A percentile compares a stretch with the other conserved stretches of the same genome.
phyloP scores from a whole-genome alignment of 768 basidiomycete species.

The Hebeloma cylindrosporum region DNA sequence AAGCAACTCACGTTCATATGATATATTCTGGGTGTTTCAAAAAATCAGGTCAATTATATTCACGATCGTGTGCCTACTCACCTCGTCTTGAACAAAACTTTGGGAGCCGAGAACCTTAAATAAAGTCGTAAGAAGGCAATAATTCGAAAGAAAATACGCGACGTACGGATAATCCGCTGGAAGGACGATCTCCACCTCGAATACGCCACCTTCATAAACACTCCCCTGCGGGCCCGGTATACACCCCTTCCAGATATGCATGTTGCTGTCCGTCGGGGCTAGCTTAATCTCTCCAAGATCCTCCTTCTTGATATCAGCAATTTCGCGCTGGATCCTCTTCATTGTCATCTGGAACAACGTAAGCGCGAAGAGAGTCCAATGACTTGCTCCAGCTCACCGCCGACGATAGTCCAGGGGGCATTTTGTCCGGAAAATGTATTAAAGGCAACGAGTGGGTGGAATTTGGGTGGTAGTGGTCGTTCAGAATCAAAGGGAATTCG shows the following conservation, averaged over 20 bases:
- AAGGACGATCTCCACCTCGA: slow-evolving; percentile 64
- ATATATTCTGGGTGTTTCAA: slow-evolving; percentile 74
- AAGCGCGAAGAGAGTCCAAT: too few relatives aligned
- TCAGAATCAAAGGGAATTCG: too few relatives aligned
- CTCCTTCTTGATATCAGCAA: slow-evolving; percentile 78
- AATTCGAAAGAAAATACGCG: slow-evolving; percentile 7
- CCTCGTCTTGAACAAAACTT: slow-evolving; percentile 74
- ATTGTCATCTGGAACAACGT: slow-evolving; percentile 49
- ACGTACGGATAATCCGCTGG: slow-evolving; percentile 79
- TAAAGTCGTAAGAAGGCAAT: slow-evolving; percentile 7
- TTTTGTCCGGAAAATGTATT: too few relatives aligned
- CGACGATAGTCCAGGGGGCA: slow-evolving; percentile 4
- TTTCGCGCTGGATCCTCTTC: slow-evolving; percentile 83
- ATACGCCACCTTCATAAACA: slow-evolving; percentile 78
- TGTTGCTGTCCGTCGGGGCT: slow-evolving; percentile 59
- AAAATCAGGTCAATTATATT: slow-evolving; percentile 1
- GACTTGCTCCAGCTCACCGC: too few relatives aligned
- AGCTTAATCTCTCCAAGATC: slow-evolving; percentile 75
- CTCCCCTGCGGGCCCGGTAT: slow-evolving; percentile 85
- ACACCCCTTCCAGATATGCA: slow-evolving; percentile 73
- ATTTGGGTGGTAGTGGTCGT: too few relatives aligned
- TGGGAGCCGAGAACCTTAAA: slow-evolving; percentile 74
- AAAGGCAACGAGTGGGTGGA: too few relatives aligned
- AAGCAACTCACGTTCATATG: slow-evolving; percentile 70
- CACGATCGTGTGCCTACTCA: slow-evolving; percentile 26